Percentiles rank a stretch among this genome's conserved stretches.
Evolutionary conservation across 1,139 yeast genomes (phyloP).

Genomic region (Geotrichum histeridarum): DNA sequence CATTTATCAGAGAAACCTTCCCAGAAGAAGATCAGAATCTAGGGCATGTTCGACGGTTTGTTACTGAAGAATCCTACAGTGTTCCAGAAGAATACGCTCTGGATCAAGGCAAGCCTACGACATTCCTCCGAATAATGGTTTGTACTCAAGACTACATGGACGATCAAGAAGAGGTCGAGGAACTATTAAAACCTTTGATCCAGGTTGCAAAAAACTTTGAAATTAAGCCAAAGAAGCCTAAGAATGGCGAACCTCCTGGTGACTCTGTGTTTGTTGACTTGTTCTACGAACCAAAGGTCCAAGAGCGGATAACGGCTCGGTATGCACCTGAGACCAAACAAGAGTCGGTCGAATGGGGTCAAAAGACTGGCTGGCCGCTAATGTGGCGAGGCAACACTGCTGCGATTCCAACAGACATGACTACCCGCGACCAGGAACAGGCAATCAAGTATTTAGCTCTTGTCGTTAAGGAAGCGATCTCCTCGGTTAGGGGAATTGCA

Average conservation of each 20-base stretch:
- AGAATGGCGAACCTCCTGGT: constrained; percentile 15
- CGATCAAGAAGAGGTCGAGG: constrained; percentile 22
- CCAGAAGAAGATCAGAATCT: constrained; percentile 16
- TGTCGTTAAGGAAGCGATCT: constrained; percentile 24
- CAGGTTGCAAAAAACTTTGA: constrained; percentile 6
- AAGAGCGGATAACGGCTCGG: constrained; percentile 42
- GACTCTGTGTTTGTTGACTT: constrained; percentile 21
- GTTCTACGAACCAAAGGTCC: constrained; percentile 30
- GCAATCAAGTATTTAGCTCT: constrained; percentile 42
- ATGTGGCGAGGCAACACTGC: constrained; percentile 92
- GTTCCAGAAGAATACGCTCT: constrained; percentile 1
- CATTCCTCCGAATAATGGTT: constrained; percentile 36
- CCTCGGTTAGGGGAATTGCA: constrained; percentile 28
- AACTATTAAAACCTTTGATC: constrained; percentile 19
- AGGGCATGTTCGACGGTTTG: constrained; percentile 39
- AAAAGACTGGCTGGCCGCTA: constrained; percentile 67
- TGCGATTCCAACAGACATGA: constrained; percentile 60
- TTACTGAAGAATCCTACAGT: constrained; percentile 26
- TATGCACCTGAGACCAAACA: constrained; percentile 62
- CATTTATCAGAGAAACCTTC: constrained; percentile 28
- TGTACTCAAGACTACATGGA: constrained; percentile 29
- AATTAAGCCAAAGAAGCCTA: constrained; percentile 9
- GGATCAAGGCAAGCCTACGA: constrained; percentile 14
- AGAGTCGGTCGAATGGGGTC: constrained; percentile 58
- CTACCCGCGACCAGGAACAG: constrained; percentile 45